Conservation (phyloP, 2,329 filamentous ascomycete species). For the Hymenoscyphus occultus region DNA sequence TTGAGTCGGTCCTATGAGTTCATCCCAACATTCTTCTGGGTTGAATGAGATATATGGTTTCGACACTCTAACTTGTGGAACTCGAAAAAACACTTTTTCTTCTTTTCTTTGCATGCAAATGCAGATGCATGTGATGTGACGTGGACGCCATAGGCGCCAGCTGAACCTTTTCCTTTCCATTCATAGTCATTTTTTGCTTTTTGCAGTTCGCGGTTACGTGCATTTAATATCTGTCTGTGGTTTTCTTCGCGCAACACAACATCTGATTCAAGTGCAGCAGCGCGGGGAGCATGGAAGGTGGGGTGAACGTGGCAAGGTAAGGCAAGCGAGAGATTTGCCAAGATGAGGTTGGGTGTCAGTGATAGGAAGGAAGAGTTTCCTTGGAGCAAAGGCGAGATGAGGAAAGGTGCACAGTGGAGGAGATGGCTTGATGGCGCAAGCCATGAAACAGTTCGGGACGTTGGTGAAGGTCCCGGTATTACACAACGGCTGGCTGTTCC, state of each 20-base stretch:
- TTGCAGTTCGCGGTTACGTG: constrained; percentile 14
- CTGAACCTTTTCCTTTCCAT: not conserved
- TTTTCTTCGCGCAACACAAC: constrained; percentile 5
- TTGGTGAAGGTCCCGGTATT: not conserved
- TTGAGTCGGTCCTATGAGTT: constrained; percentile 11
- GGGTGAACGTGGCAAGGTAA: not conserved
- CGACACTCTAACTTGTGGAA: not conserved
- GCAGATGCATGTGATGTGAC: constrained; percentile 15
- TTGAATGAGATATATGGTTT: constrained; percentile 3
- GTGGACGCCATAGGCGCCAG: constrained; percentile 5
- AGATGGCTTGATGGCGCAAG: constrained; percentile 7
- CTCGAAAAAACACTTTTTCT: not conserved
- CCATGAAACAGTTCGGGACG: constrained; percentile 10
- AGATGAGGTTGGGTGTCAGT: not conserved
- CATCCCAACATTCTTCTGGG: constrained; percentile 5
- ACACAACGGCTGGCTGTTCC: constrained; percentile 12
- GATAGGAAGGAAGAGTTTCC: not conserved
- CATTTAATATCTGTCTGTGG: constrained; percentile 5
- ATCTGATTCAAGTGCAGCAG: not conserved
- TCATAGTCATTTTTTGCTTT: not conserved
- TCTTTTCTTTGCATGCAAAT: constrained; percentile 3
- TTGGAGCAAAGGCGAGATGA: not conserved
- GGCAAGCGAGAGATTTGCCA: constrained; percentile 2
- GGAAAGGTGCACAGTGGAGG: not conserved
- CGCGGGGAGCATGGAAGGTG: not conserved